Conservation (phyloP, 1,139 yeast species). For the Hansenula sp. region DNA sequence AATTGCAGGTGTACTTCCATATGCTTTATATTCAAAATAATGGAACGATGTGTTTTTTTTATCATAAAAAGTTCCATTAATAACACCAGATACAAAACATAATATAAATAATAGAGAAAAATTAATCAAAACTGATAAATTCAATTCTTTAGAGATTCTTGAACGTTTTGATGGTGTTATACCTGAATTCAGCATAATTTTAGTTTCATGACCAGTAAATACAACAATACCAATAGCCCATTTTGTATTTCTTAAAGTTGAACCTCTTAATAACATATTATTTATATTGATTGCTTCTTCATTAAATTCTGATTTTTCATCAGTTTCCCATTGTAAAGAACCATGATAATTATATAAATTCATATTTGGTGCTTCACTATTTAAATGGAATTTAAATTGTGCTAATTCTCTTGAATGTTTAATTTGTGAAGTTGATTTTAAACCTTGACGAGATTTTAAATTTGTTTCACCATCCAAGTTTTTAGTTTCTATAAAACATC, state of each 20-base stretch:
- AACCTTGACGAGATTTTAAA: slow-evolving; percentile 72
- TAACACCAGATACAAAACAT: slow-evolving; percentile 77
- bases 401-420: slow-evolving; percentile 70
- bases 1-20: slow-evolving; percentile 53
- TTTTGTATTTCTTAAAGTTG: slow-evolving; percentile 82
- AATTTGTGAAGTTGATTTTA: slow-evolving; percentile 63
- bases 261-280: slow-evolving; percentile 83
- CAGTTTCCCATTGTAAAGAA: slow-evolving; percentile 30
- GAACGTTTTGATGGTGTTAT: slow-evolving; percentile 87
- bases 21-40: slow-evolving; percentile 67
- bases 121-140: slow-evolving; percentile 75
- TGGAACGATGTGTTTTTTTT: slow-evolving; percentile 50
- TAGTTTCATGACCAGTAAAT: slow-evolving; percentile 91
- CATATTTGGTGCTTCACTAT: slow-evolving; percentile 88
- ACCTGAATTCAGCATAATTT: slow-evolving; percentile 92
- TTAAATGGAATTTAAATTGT: slow-evolving; percentile 74
- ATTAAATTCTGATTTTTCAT: slow-evolving; percentile 36
- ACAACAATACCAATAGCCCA: slow-evolving; percentile 90
- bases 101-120: slow-evolving; percentile 69
- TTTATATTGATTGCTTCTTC: slow-evolving; percentile 76
- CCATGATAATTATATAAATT: slow-evolving; percentile 86
- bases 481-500: slow-evolving; percentile 90
- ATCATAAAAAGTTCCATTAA: slow-evolving; percentile 74
- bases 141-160: slow-evolving; percentile 77
- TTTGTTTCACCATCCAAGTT: slow-evolving; percentile 97